Evolutionary conservation across 345 rosid genomes (phyloP), one percentile per base, ranked within the genome.

Genomic region (Psidium guajava): DNA sequence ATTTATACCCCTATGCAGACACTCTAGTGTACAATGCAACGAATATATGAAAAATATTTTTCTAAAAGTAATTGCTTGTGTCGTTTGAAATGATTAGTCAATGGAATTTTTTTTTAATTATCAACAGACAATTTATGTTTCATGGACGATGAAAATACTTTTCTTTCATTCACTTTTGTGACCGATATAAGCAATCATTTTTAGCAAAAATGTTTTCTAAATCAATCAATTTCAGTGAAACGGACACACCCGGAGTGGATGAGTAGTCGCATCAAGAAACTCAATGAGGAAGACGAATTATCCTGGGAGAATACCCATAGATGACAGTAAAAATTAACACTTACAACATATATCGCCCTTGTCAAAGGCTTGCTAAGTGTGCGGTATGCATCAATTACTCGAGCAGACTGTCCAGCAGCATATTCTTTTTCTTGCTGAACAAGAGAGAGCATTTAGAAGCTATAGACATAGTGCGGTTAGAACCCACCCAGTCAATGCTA

Each of bases 391-490:
- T 97, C 98, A 40, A 90, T 96, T 55, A 97, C 95, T 69, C 93
- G 90, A 14, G 95, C 94, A 80, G 98, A 97, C 88, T 97, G 99
- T 32, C 94, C 98, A 0, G 95, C 98, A 57, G 99, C 99, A 83
- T 90, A 93, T 81, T 89, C 94, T 89, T 93, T 90, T 90, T 97
- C 99, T 89, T 88, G 91, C 99, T 90, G 86, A 81, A 83, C 21
- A 28, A 25, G 54, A 86, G 40, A 85, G 53, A 20, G 69, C 69
- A 75, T 28, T 57, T 50, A 85, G 53, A 28, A 36, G 36, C 83
- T 64, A 85, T 51, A 21, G 73, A 32, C 25, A 24, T 82, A 81
- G 47, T 13, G 58, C 0, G 12, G 13, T 69, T 36, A 69, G 80
- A 69, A 69, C 25, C 0, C 7, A 24, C 47, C 0, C 42, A 69